These are phyloP conservation scores for Candida parachauliodes DNA, from an alignment of 805 yeast genomes.

Conservation along the genomic window DNA sequence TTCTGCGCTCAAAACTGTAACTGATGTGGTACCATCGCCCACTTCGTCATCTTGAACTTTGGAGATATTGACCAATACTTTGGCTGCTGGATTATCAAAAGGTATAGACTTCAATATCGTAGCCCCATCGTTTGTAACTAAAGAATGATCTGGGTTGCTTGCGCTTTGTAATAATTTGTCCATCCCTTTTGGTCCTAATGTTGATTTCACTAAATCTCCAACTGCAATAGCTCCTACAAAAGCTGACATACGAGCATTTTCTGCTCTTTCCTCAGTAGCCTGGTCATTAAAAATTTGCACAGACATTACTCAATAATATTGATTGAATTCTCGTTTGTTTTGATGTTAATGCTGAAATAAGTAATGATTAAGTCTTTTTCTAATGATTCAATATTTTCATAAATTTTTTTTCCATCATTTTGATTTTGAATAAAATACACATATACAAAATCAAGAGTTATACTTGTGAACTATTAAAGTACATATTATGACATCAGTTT, in stretches of 20 bases:
- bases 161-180: constrained; percentile 91
- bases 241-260: constrained; percentile 95
- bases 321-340: no score
- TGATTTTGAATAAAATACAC: no score
- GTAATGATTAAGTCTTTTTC: no score
- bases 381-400: no score
- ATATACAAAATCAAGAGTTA: no score
- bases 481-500: no score
- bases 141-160: constrained; percentile 60
- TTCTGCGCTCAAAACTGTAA: constrained; percentile 86
- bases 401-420: no score
- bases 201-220: constrained; percentile 91
- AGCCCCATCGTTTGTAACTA: constrained; percentile 98
- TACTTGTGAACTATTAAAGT: no score
- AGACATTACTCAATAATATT: constrained; percentile 40
- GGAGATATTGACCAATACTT: constrained; percentile 88
- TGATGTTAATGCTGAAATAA: no score
- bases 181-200: constrained; percentile 99
- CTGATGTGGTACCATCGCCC: constrained; percentile 98
- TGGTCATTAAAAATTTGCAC: constrained; percentile 96
- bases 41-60: constrained; percentile 97
- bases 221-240: constrained; percentile 99
- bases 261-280: constrained; percentile 96
- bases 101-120: constrained; percentile 93
- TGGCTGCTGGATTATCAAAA: constrained; percentile 96